phyloP scores from a whole-genome alignment of 306 rosid genomes.

The Trifolium repens region DNA sequence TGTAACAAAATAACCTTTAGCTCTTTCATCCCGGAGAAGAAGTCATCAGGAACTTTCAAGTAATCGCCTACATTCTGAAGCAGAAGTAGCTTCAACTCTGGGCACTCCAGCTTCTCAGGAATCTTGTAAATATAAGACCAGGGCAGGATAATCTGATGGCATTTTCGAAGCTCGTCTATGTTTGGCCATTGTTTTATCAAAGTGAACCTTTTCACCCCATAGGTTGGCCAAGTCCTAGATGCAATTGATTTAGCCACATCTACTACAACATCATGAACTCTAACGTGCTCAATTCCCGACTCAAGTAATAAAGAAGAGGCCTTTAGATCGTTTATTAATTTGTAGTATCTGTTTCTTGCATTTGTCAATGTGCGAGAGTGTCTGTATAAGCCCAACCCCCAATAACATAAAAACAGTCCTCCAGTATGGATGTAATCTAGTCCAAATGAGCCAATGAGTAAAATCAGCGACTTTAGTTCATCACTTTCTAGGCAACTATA shows the following conservation, averaged over 20 bases:
- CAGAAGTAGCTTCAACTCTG: background rate
- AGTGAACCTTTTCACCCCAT: no score
- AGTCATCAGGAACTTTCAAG: background rate
- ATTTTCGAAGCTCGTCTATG: no score
- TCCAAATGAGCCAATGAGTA: constrained; percentile 29
- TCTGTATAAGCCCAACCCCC: background rate
- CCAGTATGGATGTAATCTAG: background rate
- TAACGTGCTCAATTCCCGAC: background rate
- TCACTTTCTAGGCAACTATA: background rate
- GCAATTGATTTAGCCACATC: no score
- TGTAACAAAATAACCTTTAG: background rate
- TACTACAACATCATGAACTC: constrained; percentile 1
- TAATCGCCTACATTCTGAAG: background rate
- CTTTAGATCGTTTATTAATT: background rate
- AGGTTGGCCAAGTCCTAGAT: no score
- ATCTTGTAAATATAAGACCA: background rate
- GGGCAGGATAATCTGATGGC: background rate
- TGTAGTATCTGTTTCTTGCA: background rate
- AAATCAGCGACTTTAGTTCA: background rate
- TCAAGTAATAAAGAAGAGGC: constrained; percentile 23
- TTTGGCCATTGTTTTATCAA: no score
- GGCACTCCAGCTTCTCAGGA: background rate
- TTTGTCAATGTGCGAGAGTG: background rate
- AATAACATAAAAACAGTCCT: constrained; percentile 14
- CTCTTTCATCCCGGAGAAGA: background rate